phyloP scores from a whole-genome alignment of 2,329 filamentous ascomycete genomes.

The Magnaporthiopsis rhizophila region DNA sequence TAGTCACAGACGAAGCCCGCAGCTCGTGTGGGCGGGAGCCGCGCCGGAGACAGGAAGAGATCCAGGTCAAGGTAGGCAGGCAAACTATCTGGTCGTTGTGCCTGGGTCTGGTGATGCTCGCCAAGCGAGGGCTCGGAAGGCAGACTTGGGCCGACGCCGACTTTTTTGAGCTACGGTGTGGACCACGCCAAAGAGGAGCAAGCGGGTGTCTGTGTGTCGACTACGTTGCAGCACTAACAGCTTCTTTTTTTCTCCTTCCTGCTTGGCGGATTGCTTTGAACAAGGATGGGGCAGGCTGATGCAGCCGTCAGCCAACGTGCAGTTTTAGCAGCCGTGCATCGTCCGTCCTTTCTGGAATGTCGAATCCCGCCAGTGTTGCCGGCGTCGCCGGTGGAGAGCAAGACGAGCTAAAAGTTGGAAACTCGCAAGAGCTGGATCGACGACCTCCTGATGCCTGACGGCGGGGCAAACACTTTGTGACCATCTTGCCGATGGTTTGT shows the following conservation, averaged over 20 bases:
- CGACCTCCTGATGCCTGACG: neutral
- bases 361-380: neutral
- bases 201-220: neutral
- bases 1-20: no score
- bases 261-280: neutral
- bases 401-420: neutral
- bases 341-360: no score
- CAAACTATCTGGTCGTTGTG: no score
- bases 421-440: neutral
- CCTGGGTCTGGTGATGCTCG: no score
- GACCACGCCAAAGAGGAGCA: neutral
- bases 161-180: neutral
- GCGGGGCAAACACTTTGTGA: neutral
- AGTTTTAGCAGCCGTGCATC: no score
- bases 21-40: no score
- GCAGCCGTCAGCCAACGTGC: no score
- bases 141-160: neutral
- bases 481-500: neutral
- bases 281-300: no score
- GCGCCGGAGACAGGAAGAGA: no score
- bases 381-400: neutral
- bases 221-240: neutral
- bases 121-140: neutral
- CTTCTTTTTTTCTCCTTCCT: neutral
- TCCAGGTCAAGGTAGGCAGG: no score